phyloP scores from a whole-genome alignment of 495 filamentous ascomycete species.

The Lasiosphaeria hispida region DNA sequence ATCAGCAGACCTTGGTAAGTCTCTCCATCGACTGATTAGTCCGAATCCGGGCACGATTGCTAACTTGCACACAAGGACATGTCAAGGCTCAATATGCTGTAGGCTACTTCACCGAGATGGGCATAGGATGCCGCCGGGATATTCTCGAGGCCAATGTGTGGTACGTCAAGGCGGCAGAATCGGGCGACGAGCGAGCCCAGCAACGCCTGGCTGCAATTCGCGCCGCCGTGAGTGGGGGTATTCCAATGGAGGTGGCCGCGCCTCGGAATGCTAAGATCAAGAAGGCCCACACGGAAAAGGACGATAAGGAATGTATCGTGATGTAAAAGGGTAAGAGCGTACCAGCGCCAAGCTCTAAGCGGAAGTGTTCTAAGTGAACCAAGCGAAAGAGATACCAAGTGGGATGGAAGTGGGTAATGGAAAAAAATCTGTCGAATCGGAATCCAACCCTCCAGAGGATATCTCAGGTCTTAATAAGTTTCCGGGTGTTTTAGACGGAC shows the following conservation, averaged over 20 bases:
- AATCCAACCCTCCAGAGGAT: conserved; percentile 2
- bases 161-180: conserved; percentile 95
- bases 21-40: not conserved
- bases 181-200: conserved; percentile 85
- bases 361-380: too few species aligned
- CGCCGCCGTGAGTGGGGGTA: conserved; percentile 75
- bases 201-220: conserved; percentile 81
- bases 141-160: conserved; percentile 94
- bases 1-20: conserved; percentile 80
- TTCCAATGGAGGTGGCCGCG: conserved; percentile 51
- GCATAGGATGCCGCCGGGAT: conserved; percentile 91
- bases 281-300: conserved; percentile 43
- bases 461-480: conserved; percentile 8
- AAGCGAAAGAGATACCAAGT: not conserved
- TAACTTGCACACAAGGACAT: conserved; percentile 54
- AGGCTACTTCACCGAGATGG: conserved; percentile 98
- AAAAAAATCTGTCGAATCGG: conserved; percentile 7
- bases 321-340: conserved; percentile 44
- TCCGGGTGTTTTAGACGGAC: not conserved
- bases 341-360: not conserved
- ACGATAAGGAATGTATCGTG: conserved; percentile 58
- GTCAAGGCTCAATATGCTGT: conserved; percentile 94
- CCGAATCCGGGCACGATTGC: conserved; percentile 13
- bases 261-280: conserved; percentile 49
- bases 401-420: conserved; percentile 8